Conservation (phyloP, 2,329 filamentous ascomycete species). For the Xylaria sp. region DNA sequence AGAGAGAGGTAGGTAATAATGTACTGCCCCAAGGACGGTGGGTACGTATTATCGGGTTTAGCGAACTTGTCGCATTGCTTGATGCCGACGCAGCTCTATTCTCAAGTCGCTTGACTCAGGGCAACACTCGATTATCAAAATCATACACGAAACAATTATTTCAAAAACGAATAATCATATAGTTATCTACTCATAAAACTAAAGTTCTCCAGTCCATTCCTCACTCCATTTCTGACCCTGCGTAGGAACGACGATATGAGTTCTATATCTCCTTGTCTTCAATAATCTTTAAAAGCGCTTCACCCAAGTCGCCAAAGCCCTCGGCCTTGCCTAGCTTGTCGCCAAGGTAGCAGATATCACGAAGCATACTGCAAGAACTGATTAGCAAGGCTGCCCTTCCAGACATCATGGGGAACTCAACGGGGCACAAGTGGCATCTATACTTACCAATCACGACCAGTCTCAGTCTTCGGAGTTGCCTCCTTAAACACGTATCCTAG, state of each 20-base stretch:
- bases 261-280: conserved; percentile 57
- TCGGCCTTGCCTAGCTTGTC: conserved; percentile 75
- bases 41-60: too few species aligned
- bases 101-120: too few species aligned
- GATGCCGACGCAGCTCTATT: too few species aligned
- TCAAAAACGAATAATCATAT: too few species aligned
- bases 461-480: conserved; percentile 66
- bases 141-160: too few species aligned
- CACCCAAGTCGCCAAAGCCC: conserved; percentile 75
- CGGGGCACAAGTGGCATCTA: not conserved
- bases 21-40: too few species aligned
- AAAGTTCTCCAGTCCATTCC: too few species aligned
- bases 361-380: conserved; percentile 65
- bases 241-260: not conserved
- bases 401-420: not conserved
- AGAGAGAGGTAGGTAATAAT: too few species aligned
- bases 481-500: conserved; percentile 75
- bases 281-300: conserved; percentile 68
- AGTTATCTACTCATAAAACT: too few species aligned
- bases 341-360: conserved; percentile 76
- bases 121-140: too few species aligned
- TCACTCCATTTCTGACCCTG: too few species aligned
- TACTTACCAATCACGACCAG: conserved; percentile 73
- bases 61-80: too few species aligned
- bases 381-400: conserved; percentile 2